Evolutionary conservation across 2,329 filamentous ascomycete species (phyloP), one percentile per base, ranked within the genome.

Genomic region (Septoria linicola): DNA sequence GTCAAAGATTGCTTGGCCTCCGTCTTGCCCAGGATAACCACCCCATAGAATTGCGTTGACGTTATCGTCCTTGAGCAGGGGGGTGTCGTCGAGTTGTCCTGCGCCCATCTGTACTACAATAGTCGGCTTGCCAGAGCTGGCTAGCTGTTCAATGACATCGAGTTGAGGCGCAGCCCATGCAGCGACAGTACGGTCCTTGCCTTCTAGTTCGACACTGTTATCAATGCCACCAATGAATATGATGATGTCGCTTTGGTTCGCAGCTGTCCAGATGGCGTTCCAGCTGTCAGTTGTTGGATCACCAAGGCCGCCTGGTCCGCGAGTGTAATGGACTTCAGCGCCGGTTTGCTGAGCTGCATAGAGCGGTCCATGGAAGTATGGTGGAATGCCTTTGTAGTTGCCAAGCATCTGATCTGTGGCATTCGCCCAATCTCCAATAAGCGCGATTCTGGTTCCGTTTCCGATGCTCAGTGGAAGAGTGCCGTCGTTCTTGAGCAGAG

Each of bases 371-470:
- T 73, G 75, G 2, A 80, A 68, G 65, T 79, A 84, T 0, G 80
- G 79, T 1, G 82, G 73, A 2, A 72, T 66, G 21, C 82, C 81
- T 51, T 63, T 72, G 66, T 85, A 85, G 59, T 80, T 81, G 0
- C 81, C 82, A 43, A 79, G 78, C 70, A 85, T 74, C 53, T 82
- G 74, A 3, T 67, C 70, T 0, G 79, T 80, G 5, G 78, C 78
- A 44, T 80, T 80, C 2, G 78, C 80, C 74, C 80, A 84, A 40
- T 74, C 75, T 0, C 81, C 82, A 21, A 85, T 69, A 36, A 85
- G 67, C 0, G 78, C 81, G 3, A 84, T 69, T 5, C 67, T 73
- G 8, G 66, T 66, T 35, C 66, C 68, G 2, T 63, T 66, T 13
- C 59, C 64, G 13, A 70, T 62, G 3, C 63, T 41, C 3, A 80